phyloP scores from a whole-genome alignment of 1,284 basidiomycete genomes.

The Trichosporon ovoides region DNA sequence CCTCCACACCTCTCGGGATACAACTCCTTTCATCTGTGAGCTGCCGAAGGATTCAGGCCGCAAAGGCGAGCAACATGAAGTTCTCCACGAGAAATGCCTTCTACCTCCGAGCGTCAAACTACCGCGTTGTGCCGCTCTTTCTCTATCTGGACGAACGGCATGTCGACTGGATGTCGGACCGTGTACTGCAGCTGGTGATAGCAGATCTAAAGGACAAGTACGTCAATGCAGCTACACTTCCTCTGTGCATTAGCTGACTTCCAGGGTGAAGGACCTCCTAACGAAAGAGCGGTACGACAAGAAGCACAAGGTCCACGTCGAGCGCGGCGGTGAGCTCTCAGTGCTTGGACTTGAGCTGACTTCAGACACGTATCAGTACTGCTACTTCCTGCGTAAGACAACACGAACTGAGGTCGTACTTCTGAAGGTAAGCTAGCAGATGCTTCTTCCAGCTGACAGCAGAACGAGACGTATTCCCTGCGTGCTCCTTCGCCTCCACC shows the following conservation, averaged over 20 bases:
- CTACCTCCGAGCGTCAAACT: constrained; percentile 42
- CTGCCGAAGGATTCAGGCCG: background rate
- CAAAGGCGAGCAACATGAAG: constrained; percentile 22
- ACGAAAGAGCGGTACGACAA: constrained; percentile 26
- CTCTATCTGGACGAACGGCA: constrained; percentile 47
- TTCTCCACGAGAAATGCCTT: constrained; percentile 46
- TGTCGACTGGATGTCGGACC: constrained; percentile 46
- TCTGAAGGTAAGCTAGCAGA: constrained; percentile 33
- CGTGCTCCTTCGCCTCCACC: constrained; percentile 36
- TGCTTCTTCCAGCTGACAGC: background rate
- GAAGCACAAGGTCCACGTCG: constrained; percentile 44
- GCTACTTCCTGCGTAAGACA: constrained; percentile 44
- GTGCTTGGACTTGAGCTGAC: background rate
- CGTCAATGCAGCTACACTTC: background rate
- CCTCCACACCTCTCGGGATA: too few species aligned
- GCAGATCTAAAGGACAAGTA: constrained; percentile 35
- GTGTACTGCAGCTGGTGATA: constrained; percentile 40
- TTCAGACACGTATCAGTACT: constrained; percentile 44
- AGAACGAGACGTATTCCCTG: constrained; percentile 40
- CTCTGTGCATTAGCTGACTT: background rate
- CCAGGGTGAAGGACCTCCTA: constrained; percentile 31
- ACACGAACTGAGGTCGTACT: constrained; percentile 44
- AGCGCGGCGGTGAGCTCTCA: constrained; percentile 39
- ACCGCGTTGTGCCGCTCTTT: constrained; percentile 41
- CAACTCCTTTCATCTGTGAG: background rate